Base-by-base conservation (phyloP, 257 asterid genomes). In the Lantana camara region DNA sequence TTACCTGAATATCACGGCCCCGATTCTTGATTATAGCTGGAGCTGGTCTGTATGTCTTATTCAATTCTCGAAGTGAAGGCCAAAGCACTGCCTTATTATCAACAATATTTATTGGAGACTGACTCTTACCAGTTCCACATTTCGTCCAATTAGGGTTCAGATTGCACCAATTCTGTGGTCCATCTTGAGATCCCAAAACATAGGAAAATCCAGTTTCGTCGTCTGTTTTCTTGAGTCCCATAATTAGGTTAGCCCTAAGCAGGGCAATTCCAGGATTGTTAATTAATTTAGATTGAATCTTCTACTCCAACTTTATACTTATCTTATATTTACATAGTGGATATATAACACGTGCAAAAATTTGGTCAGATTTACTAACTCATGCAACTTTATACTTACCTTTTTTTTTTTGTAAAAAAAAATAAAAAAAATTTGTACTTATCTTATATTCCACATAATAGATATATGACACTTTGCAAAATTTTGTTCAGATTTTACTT, bases 51-150 rank as follows among this genome's bases (percentile, higher is more conserved):
- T 86, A 86, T 3, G 17, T 6, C 27, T 54, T 49, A 4, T 30
- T 65, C 46, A 86, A 41, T 44, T 53, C 42, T 13, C 70, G 72
- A 9, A 71, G 20, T 47, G 15, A 7, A 7, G 73, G 65, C 20
- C 32, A 17, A 27, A 51, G 16, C 23, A 57, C 35, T 3, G 62
- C 76, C n/a, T 22, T 57, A 38, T 17, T 0, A 12, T 63, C 17
- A 7, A 47, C 10, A 42, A 83, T 53, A 74, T 86, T 72, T 55
- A 86, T 77, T 0, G 95, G 95, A 53, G 95, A 86, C 42, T 86
- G 95, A 16, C 51, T 63, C 17, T 30, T 60, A 19, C 95, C 95
- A 7, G 59, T 44, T 29, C 54, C 69, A 63, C 95, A 86, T 7
- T 42, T 27, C 58, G 27, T 55, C 86, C 88, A 86, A 0, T 63